phyloP scores from a whole-genome alignment of 352 stramenopile genomes.

The Albugo candida region DNA sequence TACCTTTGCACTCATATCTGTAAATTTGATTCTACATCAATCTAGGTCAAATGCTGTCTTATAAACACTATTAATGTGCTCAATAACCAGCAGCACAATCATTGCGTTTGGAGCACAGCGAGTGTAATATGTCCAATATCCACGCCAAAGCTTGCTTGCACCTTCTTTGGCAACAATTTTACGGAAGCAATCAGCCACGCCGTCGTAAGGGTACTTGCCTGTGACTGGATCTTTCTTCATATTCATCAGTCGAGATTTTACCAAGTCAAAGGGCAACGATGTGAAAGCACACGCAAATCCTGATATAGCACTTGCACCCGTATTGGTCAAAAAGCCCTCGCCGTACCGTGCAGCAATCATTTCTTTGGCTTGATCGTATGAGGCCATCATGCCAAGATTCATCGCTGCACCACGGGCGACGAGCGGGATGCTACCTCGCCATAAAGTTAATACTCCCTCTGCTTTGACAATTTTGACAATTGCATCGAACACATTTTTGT shows the following conservation, averaged over 20 bases:
- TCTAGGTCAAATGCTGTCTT: constrained; percentile 34
- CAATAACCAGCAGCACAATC: constrained; percentile 97
- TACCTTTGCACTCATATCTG: background rate
- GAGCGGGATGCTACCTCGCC: constrained; percentile 80
- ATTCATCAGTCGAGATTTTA: constrained; percentile 98
- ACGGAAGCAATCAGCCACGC: constrained; percentile 87
- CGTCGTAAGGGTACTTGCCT: constrained; percentile 87
- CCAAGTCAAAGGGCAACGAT: constrained; percentile 96
- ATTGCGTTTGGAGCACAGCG: constrained; percentile 98
- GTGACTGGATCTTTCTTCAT: constrained; percentile 85
- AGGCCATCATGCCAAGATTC: constrained; percentile 99
- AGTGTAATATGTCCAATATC: constrained; percentile 97
- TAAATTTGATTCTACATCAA: too few species aligned
- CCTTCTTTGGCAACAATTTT: constrained; percentile 93
- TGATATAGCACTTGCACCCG: constrained; percentile 85
- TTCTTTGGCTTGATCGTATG: constrained; percentile 97
- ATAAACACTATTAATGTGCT: constrained; percentile 85
- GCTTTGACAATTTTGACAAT: constrained; percentile 75
- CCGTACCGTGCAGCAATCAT: constrained; percentile 46
- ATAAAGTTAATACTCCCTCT: constrained; percentile 81
- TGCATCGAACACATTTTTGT: constrained; percentile 98
- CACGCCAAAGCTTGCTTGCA: constrained; percentile 88
- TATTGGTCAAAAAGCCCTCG: constrained; percentile 77
- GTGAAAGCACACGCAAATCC: constrained; percentile 96
- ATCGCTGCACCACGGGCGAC: constrained; percentile 94